Conservation (phyloP, 2,329 filamentous ascomycete genomes). For the Lachnellula willkommii region DNA sequence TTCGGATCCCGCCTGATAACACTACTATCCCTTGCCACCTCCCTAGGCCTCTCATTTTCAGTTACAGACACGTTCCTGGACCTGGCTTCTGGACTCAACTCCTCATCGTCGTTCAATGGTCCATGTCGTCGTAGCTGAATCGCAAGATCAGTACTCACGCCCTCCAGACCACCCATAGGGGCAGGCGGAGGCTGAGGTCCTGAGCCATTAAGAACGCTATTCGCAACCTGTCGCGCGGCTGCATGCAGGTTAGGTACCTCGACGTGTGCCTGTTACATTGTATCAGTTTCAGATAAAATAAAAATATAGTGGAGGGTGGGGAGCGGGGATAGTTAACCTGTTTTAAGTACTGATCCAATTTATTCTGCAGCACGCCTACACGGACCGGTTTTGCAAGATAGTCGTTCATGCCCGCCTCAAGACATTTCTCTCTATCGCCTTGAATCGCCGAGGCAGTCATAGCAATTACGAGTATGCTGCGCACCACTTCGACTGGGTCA, state of each 20-base stretch:
- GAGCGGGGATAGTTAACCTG: constrained; percentile 19
- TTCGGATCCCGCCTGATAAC: too few species aligned
- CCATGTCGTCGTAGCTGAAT: not conserved
- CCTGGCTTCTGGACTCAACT: too few species aligned
- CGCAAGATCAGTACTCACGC: not conserved
- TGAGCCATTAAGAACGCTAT: constrained; percentile 14
- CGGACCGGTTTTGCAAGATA: constrained; percentile 95
- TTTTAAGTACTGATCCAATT: constrained; percentile 63
- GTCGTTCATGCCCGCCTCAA: constrained; percentile 97
- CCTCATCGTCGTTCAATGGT: not conserved
- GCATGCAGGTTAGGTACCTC: constrained; percentile 22
- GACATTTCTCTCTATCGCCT: constrained; percentile 88
- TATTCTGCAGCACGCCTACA: constrained; percentile 77
- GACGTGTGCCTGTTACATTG: constrained; percentile 15
- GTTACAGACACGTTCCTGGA: too few species aligned
- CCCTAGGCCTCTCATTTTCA: too few species aligned
- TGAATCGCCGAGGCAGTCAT: constrained; percentile 96
- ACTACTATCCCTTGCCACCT: too few species aligned
- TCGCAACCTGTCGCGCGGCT: constrained; percentile 22
- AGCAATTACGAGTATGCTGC: constrained; percentile 85
- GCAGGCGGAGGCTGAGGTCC: not conserved
- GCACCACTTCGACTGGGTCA: constrained; percentile 69
- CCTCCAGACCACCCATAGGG: not conserved
- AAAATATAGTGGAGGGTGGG: not conserved
- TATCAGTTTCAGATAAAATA: not conserved